Conservation (phyloP, 176 grass and related monocot species). For the Oryza brachyantha region DNA sequence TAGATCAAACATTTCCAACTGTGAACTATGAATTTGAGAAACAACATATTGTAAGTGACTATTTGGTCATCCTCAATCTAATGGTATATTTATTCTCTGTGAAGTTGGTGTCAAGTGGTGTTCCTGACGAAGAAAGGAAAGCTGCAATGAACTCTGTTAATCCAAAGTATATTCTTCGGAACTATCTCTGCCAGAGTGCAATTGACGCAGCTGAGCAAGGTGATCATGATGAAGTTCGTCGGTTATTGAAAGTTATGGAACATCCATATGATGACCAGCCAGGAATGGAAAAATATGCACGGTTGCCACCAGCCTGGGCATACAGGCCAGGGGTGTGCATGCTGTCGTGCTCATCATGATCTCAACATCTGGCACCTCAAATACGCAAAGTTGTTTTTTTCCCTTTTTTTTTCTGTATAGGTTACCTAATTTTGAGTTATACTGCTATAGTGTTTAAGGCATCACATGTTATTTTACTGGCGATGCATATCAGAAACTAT, state of each 20-base stretch:
- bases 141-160: slow-evolving; percentile 72
- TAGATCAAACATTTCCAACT: background rate
- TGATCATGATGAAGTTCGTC: slow-evolving; percentile 66
- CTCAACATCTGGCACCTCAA: background rate
- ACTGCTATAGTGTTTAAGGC: slow-evolving; percentile 1
- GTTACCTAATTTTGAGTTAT: slow-evolving; percentile 1
- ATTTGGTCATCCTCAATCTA: background rate
- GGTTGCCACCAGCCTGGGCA: slow-evolving; percentile 90
- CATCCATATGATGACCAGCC: slow-evolving; percentile 77
- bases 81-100: slow-evolving; percentile 9
- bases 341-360: slow-evolving; percentile 96
- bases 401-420: slow-evolving; percentile 32
- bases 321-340: slow-evolving; percentile 98
- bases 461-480: slow-evolving; percentile 24
- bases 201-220: slow-evolving; percentile 78
- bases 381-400: background rate
- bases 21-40: background rate
- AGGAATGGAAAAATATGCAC: slow-evolving; percentile 88
- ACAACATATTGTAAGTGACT: background rate
- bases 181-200: slow-evolving; percentile 87
- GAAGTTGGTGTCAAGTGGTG: slow-evolving; percentile 60
- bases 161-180: slow-evolving; percentile 86
- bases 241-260: slow-evolving; percentile 75
- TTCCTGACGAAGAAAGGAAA: slow-evolving; percentile 75
- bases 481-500: slow-evolving; percentile 13